Evolutionary conservation across 305 asterid genomes (phyloP).

Genomic region (Rubia tinctorum): DNA sequence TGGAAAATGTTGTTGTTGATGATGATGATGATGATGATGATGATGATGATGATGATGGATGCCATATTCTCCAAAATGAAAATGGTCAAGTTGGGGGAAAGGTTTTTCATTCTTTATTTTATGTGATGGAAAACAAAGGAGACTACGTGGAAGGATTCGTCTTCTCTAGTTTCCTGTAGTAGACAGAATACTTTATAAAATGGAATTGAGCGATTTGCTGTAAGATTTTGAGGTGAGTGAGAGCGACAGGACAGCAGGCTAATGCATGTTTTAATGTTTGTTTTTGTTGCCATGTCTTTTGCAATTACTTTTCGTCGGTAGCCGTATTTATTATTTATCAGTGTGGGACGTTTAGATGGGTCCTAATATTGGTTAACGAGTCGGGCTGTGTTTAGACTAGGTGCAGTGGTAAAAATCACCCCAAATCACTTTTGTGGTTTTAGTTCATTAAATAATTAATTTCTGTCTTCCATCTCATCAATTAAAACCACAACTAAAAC

Average conservation of each 20-base stretch:
- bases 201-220: neutral
- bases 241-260: conserved; percentile 4
- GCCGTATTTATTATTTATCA: neutral
- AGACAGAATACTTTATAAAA: neutral
- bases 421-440: too few relatives aligned
- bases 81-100: conserved; percentile 19
- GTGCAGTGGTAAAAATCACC: too few relatives aligned
- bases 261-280: neutral
- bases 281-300: neutral
- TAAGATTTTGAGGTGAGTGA: neutral
- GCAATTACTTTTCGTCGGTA: neutral
- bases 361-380: neutral
- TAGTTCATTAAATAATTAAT: too few relatives aligned
- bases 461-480: too few relatives aligned
- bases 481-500: too few relatives aligned
- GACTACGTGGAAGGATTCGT: conserved; percentile 29
- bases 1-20: neutral
- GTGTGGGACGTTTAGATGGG: neutral
- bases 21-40: conserved; percentile 10
- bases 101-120: neutral
- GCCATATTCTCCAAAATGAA: conserved; percentile 10
- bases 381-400: neutral
- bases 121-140: conserved; percentile 22
- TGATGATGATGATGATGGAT: conserved; percentile 7
- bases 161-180: conserved; percentile 8